phyloP scores from a whole-genome alignment of 768 basidiomycete species.

The Phlegmacium glaucopus region DNA sequence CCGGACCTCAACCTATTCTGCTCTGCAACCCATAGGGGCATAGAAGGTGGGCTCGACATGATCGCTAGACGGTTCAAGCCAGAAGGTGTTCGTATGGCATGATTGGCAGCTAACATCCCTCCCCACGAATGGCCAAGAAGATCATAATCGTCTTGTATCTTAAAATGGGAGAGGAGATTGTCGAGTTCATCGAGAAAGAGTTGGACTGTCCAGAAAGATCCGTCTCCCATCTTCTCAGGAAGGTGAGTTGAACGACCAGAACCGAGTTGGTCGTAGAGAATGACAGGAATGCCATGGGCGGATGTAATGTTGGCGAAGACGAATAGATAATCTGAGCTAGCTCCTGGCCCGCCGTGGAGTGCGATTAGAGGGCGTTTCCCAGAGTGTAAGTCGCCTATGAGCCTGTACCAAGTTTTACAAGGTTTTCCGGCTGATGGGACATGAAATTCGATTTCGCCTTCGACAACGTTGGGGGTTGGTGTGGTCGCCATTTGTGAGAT shows the following conservation, averaged over 20 bases:
- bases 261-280: slow-evolving; percentile 58
- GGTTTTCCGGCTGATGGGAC: slow-evolving; percentile 7
- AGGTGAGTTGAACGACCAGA: slow-evolving; percentile 53
- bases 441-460: slow-evolving; percentile 9
- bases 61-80: slow-evolving; percentile 46
- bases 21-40: slow-evolving; percentile 34
- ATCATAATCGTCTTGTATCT: slow-evolving; percentile 37
- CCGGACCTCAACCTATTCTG: slow-evolving; percentile 10
- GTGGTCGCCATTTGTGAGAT: too few species aligned
- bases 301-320: slow-evolving; percentile 35
- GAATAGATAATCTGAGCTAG: slow-evolving; percentile 38
- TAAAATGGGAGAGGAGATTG: slow-evolving; percentile 41
- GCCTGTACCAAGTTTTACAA: slow-evolving; percentile 47
- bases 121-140: slow-evolving; percentile 50
- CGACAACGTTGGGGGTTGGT: neutral
- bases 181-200: slow-evolving; percentile 52
- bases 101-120: slow-evolving; percentile 45
- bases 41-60: slow-evolving; percentile 41
- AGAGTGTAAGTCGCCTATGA: slow-evolving; percentile 39
- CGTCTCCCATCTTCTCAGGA: slow-evolving; percentile 36
- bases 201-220: slow-evolving; percentile 48
- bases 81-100: slow-evolving; percentile 34
- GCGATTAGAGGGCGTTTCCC: slow-evolving; percentile 41
- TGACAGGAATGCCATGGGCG: slow-evolving; percentile 37
- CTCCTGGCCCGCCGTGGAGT: slow-evolving; percentile 55